A percentile compares a stretch with the other conserved stretches of the same genome.
Evolutionary conservation across 257 asterid species (phyloP).

Genomic region (Oldenlandia corymbosa): DNA sequence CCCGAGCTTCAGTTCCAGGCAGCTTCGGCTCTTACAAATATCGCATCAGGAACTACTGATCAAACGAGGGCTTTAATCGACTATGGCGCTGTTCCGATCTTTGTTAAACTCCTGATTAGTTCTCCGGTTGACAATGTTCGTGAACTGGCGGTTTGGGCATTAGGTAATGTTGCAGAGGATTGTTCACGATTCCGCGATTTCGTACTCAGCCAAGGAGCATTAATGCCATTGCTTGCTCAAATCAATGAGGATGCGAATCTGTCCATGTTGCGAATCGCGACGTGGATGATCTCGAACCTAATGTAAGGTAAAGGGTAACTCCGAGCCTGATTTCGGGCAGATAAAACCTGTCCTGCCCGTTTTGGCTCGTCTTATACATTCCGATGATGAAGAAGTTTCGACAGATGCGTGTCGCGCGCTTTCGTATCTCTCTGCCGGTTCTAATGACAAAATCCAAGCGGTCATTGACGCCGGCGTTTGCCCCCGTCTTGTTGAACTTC

Average conservation of each 20-base stretch:
- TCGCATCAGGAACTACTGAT: constrained; percentile 94
- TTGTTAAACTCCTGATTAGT: constrained; percentile 62
- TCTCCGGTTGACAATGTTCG: constrained; percentile 88
- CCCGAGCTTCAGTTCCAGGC: constrained; percentile 96
- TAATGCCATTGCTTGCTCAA: constrained; percentile 63
- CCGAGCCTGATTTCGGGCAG: constrained; percentile 65
- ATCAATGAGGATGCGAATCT: constrained; percentile 70
- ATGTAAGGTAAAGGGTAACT: constrained; percentile 90
- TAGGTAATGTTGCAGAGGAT: constrained; percentile 89
- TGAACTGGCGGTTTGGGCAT: constrained; percentile 97
- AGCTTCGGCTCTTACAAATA: constrained; percentile 94
- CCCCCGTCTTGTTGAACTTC: constrained; percentile 74
- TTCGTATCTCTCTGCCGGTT: constrained; percentile 79
- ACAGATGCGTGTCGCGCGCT: constrained; percentile 97
- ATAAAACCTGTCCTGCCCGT: constrained; percentile 65
- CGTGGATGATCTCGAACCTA: constrained; percentile 92
- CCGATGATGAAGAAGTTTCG: constrained; percentile 76
- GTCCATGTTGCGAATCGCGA: constrained; percentile 89
- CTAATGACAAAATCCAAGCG: constrained; percentile 81
- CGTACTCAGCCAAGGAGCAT: constrained; percentile 74
- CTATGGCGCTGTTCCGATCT: constrained; percentile 86
- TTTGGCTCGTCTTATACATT: constrained; percentile 57
- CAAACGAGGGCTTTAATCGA: constrained; percentile 85
- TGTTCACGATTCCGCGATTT: constrained; percentile 88
- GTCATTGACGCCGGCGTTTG: constrained; percentile 83